Base-by-base conservation (phyloP, 805 yeast species). In the Candida boidinii region DNA sequence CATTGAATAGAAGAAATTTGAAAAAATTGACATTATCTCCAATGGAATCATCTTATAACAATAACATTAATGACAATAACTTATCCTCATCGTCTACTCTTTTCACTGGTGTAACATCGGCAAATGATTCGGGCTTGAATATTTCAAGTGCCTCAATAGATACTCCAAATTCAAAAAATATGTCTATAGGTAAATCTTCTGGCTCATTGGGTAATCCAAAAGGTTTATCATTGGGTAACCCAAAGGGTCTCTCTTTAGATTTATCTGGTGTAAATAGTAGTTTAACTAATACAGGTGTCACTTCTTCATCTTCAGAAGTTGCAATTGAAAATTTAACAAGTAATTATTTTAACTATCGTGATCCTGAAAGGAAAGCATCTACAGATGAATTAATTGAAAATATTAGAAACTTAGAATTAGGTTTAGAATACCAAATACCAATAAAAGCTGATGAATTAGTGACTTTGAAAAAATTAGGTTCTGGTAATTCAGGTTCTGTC, bases 401-500 rank as follows among this genome's bases (percentile, higher is more conserved):
- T 36, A 58, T 72, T 33, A 67, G 68, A 29, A 67, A 64, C 39
- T 52, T 70, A 20, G 74, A 73, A 41, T 48, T 73, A 4, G 75
- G 79, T 1, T 60, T 73, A 28, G 78, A 73, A 44, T 70, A 70
- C 43, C 66, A 68, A 33, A 56, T 70, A 24, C 65, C 68, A 32
- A 62, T 77, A 29, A 66, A 66, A 34, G 68, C 69, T 26, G 76
- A 75, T 27, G 96, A 92, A 48, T 57, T 92, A 17, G 73, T 87
- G 12, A 73, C 77, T 22, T 54, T 92, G 33, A 77, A 84, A 38
- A 77, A 76, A 39, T 65, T 92, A 31, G 99, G 99, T 8, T 70
- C 85, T 19, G 99, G 99, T 10, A 88, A 85, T 52, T 86, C 95
- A 10, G 99, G 99, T 2, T 77, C 86, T 2, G 99, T 92, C 3